A percentile compares a stretch with the other conserved stretches of the same genome.
These are phyloP conservation scores for Yarrowia divulgata DNA, from an alignment of 805 yeast genomes.

Conservation along the genomic window DNA sequence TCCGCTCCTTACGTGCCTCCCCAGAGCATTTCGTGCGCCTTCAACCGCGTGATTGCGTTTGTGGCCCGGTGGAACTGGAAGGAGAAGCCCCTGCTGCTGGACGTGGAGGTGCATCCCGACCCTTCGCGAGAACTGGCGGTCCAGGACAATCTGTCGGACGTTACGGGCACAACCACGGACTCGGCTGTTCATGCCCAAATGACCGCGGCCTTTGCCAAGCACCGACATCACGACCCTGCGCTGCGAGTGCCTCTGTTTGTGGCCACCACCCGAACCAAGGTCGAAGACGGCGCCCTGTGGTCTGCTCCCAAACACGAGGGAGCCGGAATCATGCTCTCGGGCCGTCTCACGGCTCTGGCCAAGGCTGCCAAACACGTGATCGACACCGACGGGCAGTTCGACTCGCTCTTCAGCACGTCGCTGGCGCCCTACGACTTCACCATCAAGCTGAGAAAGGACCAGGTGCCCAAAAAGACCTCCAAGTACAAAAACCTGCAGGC, in stretches of 20 bases:
- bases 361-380: constrained; percentile 65
- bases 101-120: constrained; percentile 57
- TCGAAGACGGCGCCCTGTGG: constrained; percentile 78
- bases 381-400: constrained; percentile 25
- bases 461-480: constrained; percentile 51
- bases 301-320: constrained; percentile 60
- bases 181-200: constrained; percentile 67
- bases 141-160: constrained; percentile 43
- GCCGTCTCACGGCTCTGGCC: constrained; percentile 86
- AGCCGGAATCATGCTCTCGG: constrained; percentile 73
- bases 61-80: constrained; percentile 93
- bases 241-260: constrained; percentile 77
- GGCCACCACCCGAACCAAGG: constrained; percentile 68
- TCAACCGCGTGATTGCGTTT: constrained; percentile 73
- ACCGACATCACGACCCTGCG: constrained; percentile 81
- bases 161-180: constrained; percentile 55
- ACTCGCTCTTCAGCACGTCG: constrained; percentile 76
- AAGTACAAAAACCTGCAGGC: constrained; percentile 52
- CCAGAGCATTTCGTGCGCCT: constrained; percentile 78
- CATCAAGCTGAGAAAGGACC: constrained; percentile 61
- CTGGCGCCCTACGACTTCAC: constrained; percentile 84
- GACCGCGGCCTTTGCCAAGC: constrained; percentile 66
- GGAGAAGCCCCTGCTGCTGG: constrained; percentile 82
- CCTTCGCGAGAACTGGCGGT: constrained; percentile 32
- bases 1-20: constrained; percentile 87